Evolutionary conservation across 169 alveolate genomes (phyloP), one percentile per base, ranked within the genome.

Genomic region (Neospora caninum): DNA sequence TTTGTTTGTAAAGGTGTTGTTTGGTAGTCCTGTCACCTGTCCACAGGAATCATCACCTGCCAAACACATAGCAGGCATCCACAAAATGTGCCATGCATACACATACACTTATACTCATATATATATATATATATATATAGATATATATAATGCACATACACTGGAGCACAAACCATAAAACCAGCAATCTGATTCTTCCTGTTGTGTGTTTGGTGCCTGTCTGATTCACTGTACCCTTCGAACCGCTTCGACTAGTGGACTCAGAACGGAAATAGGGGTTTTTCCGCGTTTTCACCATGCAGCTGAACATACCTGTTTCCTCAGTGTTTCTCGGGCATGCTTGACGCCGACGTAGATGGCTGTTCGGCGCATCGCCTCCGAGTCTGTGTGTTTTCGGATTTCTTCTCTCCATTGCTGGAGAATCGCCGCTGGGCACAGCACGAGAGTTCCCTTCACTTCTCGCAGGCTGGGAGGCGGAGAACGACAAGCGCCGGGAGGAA

Each of bases 321-420:
- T 88, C 10, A 92, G 88, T n/a, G 80, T 41, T 20, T 88, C 91
- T 87, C 95, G 58, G 54, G 88, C 95, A 9, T 86, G 70, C 88
- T 92, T 82, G 83, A 93, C 67, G 36, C 95, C 93, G 25, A 73
- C 54, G 53, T 93, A 93, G 73, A 93, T 69, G 31, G 80, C 92
- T 34, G 64, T 92, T 13, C 45, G 39, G 70, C 73, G 64, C 45
- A 87, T 39, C 18, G 91, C n/a, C 22, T 49, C 92, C 31, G 20
- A 22, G 0, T 67, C 67, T 27, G 93, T 69, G 92, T 92, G 95
- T 7, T 34, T 58, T 41, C 88, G 64, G 34, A 95, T 91, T 84
- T 95, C 96, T 16, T 92, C 92, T 69, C 22, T 39, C 96, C 96
- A 95, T 93, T 95, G 96, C 82, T 78, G 92, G 27, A 92, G 91